Evolutionary conservation across 257 asterid genomes (phyloP).

Genomic region (Jacaranda copaia): DNA sequence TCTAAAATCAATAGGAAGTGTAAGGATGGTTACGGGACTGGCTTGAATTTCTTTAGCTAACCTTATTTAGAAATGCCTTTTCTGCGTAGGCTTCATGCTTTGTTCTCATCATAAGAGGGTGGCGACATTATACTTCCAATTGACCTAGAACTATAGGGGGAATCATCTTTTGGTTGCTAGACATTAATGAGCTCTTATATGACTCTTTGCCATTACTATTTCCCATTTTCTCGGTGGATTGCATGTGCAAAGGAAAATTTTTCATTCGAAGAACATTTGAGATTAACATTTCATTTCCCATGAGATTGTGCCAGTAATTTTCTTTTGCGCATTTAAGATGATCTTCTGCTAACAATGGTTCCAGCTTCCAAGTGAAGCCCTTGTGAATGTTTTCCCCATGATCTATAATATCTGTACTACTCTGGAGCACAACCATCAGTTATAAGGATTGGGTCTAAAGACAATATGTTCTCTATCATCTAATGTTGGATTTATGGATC

Average conservation of each 20-base stretch:
- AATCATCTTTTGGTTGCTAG: slow-evolving; percentile 1
- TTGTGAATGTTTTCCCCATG: too few species aligned
- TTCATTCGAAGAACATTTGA: too few species aligned
- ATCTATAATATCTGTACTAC: background rate
- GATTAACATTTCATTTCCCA: background rate
- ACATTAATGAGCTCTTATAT: slow-evolving; percentile 1
- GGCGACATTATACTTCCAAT: background rate
- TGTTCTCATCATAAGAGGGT: too few species aligned
- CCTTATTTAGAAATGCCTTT: too few species aligned
- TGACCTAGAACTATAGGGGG: background rate
- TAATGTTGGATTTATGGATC: background rate
- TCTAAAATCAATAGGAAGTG: too few species aligned
- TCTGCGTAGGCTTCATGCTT: too few species aligned
- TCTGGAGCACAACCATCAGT: background rate
- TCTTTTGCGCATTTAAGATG: background rate
- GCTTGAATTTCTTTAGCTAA: too few species aligned
- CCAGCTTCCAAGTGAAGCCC: background rate
- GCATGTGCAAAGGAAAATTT: too few species aligned
- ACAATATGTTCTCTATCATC: background rate
- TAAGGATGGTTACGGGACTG: too few species aligned
- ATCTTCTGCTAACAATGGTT: background rate
- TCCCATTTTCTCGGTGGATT: too few species aligned
- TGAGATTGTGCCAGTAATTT: background rate
- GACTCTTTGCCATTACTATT: background rate
- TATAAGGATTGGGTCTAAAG: background rate